Evolutionary conservation across 1,284 basidiomycete genomes (phyloP), one percentile per base, ranked within the genome.

Genomic region (Ustilago hordei): DNA sequence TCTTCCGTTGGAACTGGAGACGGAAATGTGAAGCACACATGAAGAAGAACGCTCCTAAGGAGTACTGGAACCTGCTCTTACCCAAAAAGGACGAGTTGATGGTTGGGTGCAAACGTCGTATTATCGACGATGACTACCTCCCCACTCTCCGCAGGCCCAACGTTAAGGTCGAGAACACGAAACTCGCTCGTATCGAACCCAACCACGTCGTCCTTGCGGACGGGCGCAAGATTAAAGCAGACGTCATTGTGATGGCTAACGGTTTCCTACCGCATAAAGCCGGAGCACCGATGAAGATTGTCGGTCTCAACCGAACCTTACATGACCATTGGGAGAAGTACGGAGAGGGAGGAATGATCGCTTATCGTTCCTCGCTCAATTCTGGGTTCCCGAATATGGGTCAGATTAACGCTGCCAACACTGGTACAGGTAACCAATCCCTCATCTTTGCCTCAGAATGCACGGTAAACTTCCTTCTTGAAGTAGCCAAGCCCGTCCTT

Each of bases 221-320:
- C 38, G 84, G 84, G 32, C 57, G 74, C 5, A 62, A 66, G n/a
- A 59, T 85, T 41, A 78, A 82, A 9, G 84, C 84, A 1, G 84
- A 85, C 39, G 82, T 85, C 17, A 84, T 85, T 54, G 73, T 85
- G 11, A 69, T 85, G 69, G 82, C 81, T n/a, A 85, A 81, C 50
- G 84, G 84, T 1, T 85, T 85, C 56, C 63, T 69, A 19, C 68
- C 80, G 8, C 64, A 69, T 32, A 59, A 60, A 9, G 79, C 76
- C 3, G 84, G 83, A 3, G 78, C 77, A 59, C 84, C 83, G 2
- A 76, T 85, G 72, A 61, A 62, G 56, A 57, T 85, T 50, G 68
- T 76, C 54, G 84, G 83, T 19, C 38, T 48, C 2, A 56, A 73
- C 31, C 62, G 71, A 52, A 73, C 70, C n/a, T 39, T 83, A n/a